Conservation (phyloP, 2,329 filamentous ascomycete genomes). For the Colletotrichum acutatum region DNA sequence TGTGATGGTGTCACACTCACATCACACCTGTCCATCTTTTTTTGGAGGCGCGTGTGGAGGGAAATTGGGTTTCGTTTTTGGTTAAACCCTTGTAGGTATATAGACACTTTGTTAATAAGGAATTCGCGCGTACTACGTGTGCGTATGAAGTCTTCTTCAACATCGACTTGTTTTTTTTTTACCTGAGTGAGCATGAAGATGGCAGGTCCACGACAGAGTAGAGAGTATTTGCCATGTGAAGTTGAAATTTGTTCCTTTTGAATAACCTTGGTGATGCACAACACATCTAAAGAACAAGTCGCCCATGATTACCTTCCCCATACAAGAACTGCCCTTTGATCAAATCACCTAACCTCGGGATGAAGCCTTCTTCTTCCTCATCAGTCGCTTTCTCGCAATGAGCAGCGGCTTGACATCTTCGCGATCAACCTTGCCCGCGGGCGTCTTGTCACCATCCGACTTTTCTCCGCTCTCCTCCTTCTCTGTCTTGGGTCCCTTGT, state of each 20-base stretch:
- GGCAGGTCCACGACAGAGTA: not conserved
- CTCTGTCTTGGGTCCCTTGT: constrained; percentile 46
- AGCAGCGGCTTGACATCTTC: constrained; percentile 73
- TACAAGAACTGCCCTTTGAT: not conserved
- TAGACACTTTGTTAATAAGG: constrained; percentile 2
- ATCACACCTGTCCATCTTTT: constrained; percentile 15
- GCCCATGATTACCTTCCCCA: not conserved
- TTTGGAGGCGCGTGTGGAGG: constrained; percentile 4
- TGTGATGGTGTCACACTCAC: constrained; percentile 4
- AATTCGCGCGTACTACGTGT: not conserved
- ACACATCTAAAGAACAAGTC: not conserved
- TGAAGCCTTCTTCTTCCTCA: constrained; percentile 74
- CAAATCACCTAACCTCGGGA: constrained; percentile 43
- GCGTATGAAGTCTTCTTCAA: not conserved
- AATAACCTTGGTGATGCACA: constrained; percentile 1
- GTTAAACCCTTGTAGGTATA: not conserved
- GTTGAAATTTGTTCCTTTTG: constrained; percentile 6
- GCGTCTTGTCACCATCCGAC: constrained; percentile 13
- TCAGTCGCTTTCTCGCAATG: constrained; percentile 85
- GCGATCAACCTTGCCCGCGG: constrained; percentile 39
- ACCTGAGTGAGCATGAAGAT: not conserved
- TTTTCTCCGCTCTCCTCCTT: constrained; percentile 35
- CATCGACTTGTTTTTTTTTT: no score
- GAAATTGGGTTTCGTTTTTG: not conserved
- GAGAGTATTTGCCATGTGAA: not conserved